Evolutionary conservation across 176 grass and related monocot genomes (phyloP).

Genomic region (Tillandsia fasciculata): DNA sequence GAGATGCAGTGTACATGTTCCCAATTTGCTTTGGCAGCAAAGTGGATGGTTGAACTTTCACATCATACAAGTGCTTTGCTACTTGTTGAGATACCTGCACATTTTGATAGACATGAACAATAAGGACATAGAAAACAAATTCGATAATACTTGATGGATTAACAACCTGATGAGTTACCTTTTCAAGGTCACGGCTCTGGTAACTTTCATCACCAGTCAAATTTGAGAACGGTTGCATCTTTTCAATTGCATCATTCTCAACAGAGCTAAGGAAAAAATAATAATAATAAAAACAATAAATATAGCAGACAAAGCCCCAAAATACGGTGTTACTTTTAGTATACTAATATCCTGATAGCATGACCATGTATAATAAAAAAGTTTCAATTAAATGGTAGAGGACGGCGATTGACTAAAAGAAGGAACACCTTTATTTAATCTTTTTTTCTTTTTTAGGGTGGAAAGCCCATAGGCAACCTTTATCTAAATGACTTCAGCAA

Average conservation of each 20-base stretch:
- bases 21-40: constrained; percentile 69
- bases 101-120: constrained; percentile 5
- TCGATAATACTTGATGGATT: constrained; percentile 17
- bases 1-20: constrained; percentile 78
- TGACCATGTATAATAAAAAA: too few relatives aligned
- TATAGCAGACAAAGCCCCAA: not conserved
- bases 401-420: too few relatives aligned
- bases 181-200: constrained; percentile 58
- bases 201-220: constrained; percentile 48
- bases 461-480: too few relatives aligned
- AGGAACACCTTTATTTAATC: too few relatives aligned
- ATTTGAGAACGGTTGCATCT: constrained; percentile 50
- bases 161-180: constrained; percentile 23
- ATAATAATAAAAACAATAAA: not conserved
- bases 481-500: too few relatives aligned
- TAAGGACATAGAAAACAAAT: constrained; percentile 23
- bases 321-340: too few relatives aligned
- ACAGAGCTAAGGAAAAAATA: constrained; percentile 40
- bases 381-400: too few relatives aligned
- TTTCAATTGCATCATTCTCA: constrained; percentile 59
- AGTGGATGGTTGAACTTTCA: constrained; percentile 70
- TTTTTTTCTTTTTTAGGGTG: too few relatives aligned
- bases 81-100: constrained; percentile 88
- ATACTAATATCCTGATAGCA: too few relatives aligned
- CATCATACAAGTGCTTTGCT: constrained; percentile 65